A percentile compares a stretch with the other conserved stretches of the same genome.
Evolutionary conservation across 1,139 yeast genomes (phyloP).

Genomic region (Debaryomyces subglobosus): DNA sequence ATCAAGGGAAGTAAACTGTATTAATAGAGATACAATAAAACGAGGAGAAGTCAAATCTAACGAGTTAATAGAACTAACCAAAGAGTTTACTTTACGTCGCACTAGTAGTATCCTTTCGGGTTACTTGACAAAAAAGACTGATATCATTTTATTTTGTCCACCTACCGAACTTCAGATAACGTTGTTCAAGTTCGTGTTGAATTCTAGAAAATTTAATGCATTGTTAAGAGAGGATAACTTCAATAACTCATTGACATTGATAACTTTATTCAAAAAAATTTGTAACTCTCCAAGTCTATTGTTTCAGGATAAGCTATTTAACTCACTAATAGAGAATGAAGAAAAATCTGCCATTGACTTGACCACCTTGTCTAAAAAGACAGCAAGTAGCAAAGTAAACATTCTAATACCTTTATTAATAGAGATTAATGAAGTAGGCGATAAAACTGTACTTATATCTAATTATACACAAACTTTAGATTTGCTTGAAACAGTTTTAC

Average conservation of each 20-base stretch:
- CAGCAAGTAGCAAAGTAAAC: constrained; percentile 59
- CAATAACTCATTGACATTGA: constrained; percentile 58
- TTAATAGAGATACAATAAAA: constrained; percentile 48
- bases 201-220: constrained; percentile 42
- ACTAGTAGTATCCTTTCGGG: constrained; percentile 52
- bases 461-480: constrained; percentile 90
- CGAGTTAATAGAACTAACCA: constrained; percentile 64
- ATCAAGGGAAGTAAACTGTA: constrained; percentile 75
- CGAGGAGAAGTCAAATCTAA: constrained; percentile 65
- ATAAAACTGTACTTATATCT: constrained; percentile 85
- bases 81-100: constrained; percentile 72
- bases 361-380: constrained; percentile 22
- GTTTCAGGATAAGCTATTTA: constrained; percentile 40
- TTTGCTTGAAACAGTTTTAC: constrained; percentile 62
- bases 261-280: constrained; percentile 60
- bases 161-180: constrained; percentile 67
- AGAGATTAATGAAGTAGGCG: constrained; percentile 47
- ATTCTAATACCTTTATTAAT: constrained; percentile 56
- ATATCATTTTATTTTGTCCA: constrained; percentile 73
- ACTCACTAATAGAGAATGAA: constrained; percentile 17
- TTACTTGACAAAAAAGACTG: constrained; percentile 78
- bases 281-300: constrained; percentile 55
- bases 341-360: neutral
- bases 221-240: constrained; percentile 28
- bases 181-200: constrained; percentile 55